Percentiles rank a stretch among this genome's conserved stretches.
Conservation (phyloP, 2,329 filamentous ascomycete species). For the Daldinia sp. region DNA sequence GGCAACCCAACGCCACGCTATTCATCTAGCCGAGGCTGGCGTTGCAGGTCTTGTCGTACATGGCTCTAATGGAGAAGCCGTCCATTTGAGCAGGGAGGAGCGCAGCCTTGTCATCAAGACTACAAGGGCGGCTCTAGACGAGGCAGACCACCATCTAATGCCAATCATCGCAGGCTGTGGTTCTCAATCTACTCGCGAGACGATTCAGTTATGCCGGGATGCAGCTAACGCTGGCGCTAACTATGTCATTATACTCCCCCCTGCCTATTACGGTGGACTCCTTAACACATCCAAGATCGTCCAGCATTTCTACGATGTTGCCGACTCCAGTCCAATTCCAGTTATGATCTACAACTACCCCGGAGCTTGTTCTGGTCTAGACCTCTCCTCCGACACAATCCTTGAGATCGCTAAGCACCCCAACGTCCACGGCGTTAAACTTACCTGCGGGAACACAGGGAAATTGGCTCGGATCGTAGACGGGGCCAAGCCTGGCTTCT, state of each 20-base stretch:
- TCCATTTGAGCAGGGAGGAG: slow-evolving; percentile 75
- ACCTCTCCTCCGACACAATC: slow-evolving; percentile 69
- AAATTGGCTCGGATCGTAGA: slow-evolving; percentile 60
- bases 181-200: slow-evolving; percentile 75
- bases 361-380: slow-evolving; percentile 66
- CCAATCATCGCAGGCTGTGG: slow-evolving; percentile 78
- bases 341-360: slow-evolving; percentile 75
- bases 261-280: slow-evolving; percentile 74
- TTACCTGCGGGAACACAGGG: slow-evolving; percentile 74
- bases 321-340: slow-evolving; percentile 68
- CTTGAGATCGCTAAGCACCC: slow-evolving; percentile 63
- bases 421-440: slow-evolving; percentile 73
- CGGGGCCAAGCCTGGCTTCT: slow-evolving; percentile 60
- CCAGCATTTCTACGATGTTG: slow-evolving; percentile 72
- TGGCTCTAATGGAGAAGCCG: slow-evolving; percentile 80
- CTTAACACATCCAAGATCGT: slow-evolving; percentile 69
- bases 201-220: slow-evolving; percentile 73
- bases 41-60: slow-evolving; percentile 76
- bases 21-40: slow-evolving; percentile 71
- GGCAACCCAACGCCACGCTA: slow-evolving; percentile 64
- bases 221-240: slow-evolving; percentile 73
- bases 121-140: slow-evolving; percentile 71
- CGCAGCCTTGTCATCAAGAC: slow-evolving; percentile 71
- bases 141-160: slow-evolving; percentile 65
- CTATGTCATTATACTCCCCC: slow-evolving; percentile 75